Conservation (phyloP, 768 basidiomycete genomes). For the Candolleomyces aberdarensis region DNA sequence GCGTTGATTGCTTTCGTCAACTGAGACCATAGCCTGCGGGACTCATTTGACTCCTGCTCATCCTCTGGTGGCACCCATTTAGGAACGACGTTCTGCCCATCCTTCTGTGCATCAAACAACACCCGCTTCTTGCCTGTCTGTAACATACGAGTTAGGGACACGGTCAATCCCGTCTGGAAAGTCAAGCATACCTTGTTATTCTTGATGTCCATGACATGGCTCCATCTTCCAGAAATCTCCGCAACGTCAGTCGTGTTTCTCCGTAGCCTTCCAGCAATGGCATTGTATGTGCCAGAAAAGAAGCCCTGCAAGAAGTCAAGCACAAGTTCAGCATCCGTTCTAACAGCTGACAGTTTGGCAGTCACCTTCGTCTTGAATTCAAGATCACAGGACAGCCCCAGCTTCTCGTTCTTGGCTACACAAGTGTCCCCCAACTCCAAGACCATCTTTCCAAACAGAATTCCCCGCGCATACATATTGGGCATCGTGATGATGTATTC, state of each 20-base stretch:
- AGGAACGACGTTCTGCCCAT: conserved; percentile 69
- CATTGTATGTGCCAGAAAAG: conserved; percentile 96
- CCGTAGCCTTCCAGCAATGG: conserved; percentile 77
- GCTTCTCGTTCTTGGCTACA: conserved; percentile 77
- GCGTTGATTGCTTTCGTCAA: conserved; percentile 81
- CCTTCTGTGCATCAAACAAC: conserved; percentile 80
- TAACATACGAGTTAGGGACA: neutral
- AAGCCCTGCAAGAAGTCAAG: conserved; percentile 62
- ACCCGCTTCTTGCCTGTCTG: conserved; percentile 70
- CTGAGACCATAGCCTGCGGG: conserved; percentile 81
- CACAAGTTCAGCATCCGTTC: neutral
- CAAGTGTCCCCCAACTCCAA: conserved; percentile 92
- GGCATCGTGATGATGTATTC: conserved; percentile 94
- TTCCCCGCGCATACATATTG: conserved; percentile 93
- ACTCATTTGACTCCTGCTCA: conserved; percentile 90
- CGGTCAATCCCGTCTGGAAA: neutral
- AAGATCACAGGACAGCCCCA: conserved; percentile 71
- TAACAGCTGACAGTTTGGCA: neutral
- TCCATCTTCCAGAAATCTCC: conserved; percentile 90
- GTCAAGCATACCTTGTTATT: conserved; percentile 49
- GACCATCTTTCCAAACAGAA: conserved; percentile 92
- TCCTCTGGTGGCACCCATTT: conserved; percentile 85
- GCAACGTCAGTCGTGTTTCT: conserved; percentile 65
- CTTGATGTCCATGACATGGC: conserved; percentile 84
- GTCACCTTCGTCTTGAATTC: conserved; percentile 97